These are phyloP conservation scores for Pythium sukuiense DNA, from an alignment of 352 stramenopile genomes.

Conservation along the genomic window DNA sequence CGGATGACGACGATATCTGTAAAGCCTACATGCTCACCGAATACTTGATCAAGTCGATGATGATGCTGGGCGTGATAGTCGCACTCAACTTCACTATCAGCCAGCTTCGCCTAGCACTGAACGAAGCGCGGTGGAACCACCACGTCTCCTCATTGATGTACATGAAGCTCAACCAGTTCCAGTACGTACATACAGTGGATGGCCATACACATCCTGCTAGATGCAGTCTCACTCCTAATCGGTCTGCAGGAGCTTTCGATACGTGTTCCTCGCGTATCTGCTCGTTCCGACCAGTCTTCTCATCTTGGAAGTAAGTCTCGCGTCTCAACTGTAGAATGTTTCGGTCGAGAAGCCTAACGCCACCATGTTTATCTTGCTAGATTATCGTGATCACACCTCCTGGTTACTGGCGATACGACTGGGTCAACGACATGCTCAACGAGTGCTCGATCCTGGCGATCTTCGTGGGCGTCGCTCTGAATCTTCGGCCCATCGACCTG, in stretches of 20 bases:
- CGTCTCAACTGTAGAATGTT: not conserved
- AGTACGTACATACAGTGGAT: slow-evolving; percentile 30
- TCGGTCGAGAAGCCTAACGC: not conserved
- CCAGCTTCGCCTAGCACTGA: slow-evolving; percentile 45
- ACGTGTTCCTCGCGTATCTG: slow-evolving; percentile 56
- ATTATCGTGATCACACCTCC: slow-evolving; percentile 54
- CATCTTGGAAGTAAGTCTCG: slow-evolving; percentile 45
- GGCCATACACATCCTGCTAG: not conserved
- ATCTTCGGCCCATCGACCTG: slow-evolving; percentile 47
- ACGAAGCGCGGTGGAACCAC: slow-evolving; percentile 58
- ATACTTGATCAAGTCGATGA: slow-evolving; percentile 62
- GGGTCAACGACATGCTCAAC: slow-evolving; percentile 52
- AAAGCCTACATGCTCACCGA: slow-evolving; percentile 65
- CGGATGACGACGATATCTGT: slow-evolving; percentile 42
- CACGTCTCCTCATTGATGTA: slow-evolving; percentile 58
- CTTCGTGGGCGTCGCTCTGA: slow-evolving; percentile 39
- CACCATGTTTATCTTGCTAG: slow-evolving; percentile 19
- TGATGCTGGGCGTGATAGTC: slow-evolving; percentile 65
- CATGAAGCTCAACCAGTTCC: slow-evolving; percentile 74
- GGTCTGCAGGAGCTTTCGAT: slow-evolving; percentile 50
- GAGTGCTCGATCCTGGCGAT: slow-evolving; percentile 50
- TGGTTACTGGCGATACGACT: slow-evolving; percentile 59
- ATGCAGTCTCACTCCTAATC: not conserved
- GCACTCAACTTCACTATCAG: slow-evolving; percentile 71
- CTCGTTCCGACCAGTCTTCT: slow-evolving; percentile 56